Evolutionary conservation across 2,329 filamentous ascomycete species (phyloP).

Genomic region (Penicillium janthinellum): DNA sequence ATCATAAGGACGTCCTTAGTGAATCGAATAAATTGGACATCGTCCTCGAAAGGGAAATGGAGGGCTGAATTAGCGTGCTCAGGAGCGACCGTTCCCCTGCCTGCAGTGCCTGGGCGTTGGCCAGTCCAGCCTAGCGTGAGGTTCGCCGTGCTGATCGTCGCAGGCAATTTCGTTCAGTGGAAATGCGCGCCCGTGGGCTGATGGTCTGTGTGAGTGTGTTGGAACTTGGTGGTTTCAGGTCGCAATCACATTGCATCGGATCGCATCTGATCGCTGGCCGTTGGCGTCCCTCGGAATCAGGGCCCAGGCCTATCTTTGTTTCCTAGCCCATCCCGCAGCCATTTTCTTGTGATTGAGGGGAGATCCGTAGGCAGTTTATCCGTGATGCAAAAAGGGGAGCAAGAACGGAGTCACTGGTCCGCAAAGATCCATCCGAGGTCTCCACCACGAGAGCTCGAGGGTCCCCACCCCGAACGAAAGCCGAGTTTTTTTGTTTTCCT

Average conservation of each 20-base stretch:
- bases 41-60: constrained; percentile 14
- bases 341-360: not conserved
- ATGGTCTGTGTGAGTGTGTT: not conserved
- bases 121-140: constrained; percentile 20
- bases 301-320: not conserved
- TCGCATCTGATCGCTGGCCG: not conserved
- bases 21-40: constrained; percentile 20
- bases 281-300: not conserved
- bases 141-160: constrained; percentile 26
- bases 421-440: constrained; percentile 27
- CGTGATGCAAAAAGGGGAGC: constrained; percentile 7
- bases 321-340: not conserved
- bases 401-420: constrained; percentile 13
- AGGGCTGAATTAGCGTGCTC: constrained; percentile 26
- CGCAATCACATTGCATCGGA: constrained; percentile 16
- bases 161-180: constrained; percentile 24
- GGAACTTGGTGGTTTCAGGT: constrained; percentile 23
- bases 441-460: constrained; percentile 20
- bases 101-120: constrained; percentile 10
- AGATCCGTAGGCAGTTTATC: not conserved
- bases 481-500: constrained; percentile 3
- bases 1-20: not conserved
- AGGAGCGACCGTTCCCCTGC: constrained; percentile 15
- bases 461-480: constrained; percentile 14
- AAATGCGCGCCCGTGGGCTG: constrained; percentile 12